phyloP scores from a whole-genome alignment of 2,329 filamentous ascomycete species.

The Trichoderma koningiopsis region DNA sequence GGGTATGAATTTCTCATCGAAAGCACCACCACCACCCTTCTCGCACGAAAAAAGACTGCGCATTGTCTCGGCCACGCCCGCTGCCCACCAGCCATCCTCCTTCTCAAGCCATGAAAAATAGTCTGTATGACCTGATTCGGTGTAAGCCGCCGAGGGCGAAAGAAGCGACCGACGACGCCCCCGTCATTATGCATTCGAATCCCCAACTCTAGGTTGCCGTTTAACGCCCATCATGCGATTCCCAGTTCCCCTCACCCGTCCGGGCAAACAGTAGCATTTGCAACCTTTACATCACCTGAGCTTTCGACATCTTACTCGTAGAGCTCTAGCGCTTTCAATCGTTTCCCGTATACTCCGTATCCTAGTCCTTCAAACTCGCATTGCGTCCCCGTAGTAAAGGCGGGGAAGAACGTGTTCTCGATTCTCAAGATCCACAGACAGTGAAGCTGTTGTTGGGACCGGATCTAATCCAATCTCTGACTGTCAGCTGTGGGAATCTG shows the following conservation, averaged over 20 bases:
- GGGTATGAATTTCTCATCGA: neutral
- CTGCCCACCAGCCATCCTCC: constrained; percentile 5
- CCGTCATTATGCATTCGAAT: neutral
- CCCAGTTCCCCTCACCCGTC: constrained; percentile 20
- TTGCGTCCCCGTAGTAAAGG: constrained; percentile 21
- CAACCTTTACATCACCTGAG: constrained; percentile 17
- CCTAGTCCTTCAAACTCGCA: neutral
- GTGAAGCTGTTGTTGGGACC: constrained; percentile 9
- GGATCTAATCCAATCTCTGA: constrained; percentile 21
- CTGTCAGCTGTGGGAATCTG: constrained; percentile 6
- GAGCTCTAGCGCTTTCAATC: neutral
- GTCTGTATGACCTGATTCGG: constrained; percentile 20
- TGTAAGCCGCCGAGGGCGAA: constrained; percentile 24
- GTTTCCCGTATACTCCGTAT: neutral
- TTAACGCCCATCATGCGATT: constrained; percentile 20
- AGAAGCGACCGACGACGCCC: neutral
- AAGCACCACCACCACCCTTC: neutral
- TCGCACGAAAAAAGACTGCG: neutral
- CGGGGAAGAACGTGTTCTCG: constrained; percentile 27
- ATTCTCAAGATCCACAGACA: constrained; percentile 21
- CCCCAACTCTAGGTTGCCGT: neutral
- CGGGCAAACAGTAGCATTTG: constrained; percentile 1
- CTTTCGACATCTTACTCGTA: neutral
- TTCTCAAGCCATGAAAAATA: neutral
- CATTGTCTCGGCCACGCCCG: constrained; percentile 19